Base-by-base conservation (phyloP, 2,329 filamentous ascomycete genomes). In the Epichloe sibirici region DNA sequence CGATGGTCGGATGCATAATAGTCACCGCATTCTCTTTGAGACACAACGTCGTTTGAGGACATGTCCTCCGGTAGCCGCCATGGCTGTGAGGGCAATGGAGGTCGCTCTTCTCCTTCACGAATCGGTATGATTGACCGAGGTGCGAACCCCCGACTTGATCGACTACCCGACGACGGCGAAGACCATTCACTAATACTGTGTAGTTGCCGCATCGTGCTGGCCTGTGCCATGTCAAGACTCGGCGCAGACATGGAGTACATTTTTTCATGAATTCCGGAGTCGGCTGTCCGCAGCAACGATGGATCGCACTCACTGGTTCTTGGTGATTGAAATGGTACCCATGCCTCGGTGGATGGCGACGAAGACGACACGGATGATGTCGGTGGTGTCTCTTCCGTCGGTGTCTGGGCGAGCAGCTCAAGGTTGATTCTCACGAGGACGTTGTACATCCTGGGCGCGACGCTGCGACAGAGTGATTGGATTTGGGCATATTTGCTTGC, bases 341-440 rank as follows among this genome's bases (percentile, higher is more conserved):
- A 52, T 17, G 49, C n/a, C n/a, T 48, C 48, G 13, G 48, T 8
- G n/a, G 52, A 13, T 34, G 37, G 43, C 9, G 46, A 48, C 13
- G 44, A 9, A 25, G 31, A 42, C 25, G 11, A 50, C 39, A 42
- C 38, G 49, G 35, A 31, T 38, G 34, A 51, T 46, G 37, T 44
- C 12, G 55, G 51, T n/a, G 56, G 56, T 12, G 55, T 55, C 3
- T 25, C 17, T 23, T 40, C 60, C 59, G 47, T 40, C 9, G 65
- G 63, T 15, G 56, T 43, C 21, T 59, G 56, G 2, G 54, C 51
- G 57, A 65, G 56, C 54, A 67, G 61, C 49, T 73, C 71, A 13
- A 80, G 69, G 58, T 74, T 79, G 71, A 80, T 74, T 48, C 74
- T 69, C 63, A 74, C 73, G 15, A 81, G 63, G 34, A 77, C 72